Conservation (phyloP, 345 rosid genomes). For the Arabidopsis suecica region DNA sequence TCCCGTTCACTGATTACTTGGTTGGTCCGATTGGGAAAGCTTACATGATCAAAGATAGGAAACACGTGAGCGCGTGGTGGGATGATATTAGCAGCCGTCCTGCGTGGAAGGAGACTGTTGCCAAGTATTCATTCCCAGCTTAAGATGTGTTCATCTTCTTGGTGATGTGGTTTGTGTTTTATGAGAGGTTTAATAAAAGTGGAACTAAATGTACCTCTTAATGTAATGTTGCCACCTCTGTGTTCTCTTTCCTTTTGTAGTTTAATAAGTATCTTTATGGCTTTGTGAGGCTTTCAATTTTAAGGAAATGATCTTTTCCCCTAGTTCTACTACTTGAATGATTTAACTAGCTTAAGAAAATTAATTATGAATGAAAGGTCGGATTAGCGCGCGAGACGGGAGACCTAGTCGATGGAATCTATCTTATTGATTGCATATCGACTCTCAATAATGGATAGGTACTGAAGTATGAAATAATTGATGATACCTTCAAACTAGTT, state of each 20-base stretch:
- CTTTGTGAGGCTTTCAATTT: constrained; percentile 6
- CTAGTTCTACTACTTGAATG: neutral
- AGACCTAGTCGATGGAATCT: too few relatives aligned
- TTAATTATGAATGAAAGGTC: too few relatives aligned
- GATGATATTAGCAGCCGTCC: constrained; percentile 67
- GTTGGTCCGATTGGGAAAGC: constrained; percentile 58
- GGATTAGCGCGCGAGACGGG: too few relatives aligned
- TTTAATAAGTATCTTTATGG: neutral
- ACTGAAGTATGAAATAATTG: too few relatives aligned
- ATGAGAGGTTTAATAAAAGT: constrained; percentile 38
- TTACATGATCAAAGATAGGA: constrained; percentile 61
- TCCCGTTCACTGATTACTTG: constrained; percentile 64
- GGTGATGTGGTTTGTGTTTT: neutral
- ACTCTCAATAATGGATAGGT: too few relatives aligned
- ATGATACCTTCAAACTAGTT: too few relatives aligned
- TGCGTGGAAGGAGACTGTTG: constrained; percentile 60
- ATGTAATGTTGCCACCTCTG: constrained; percentile 30
- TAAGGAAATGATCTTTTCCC: neutral
- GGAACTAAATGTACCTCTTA: neutral
- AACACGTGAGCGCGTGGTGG: constrained; percentile 73
- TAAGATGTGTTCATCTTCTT: constrained; percentile 4
- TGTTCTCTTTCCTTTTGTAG: constrained; percentile 10
- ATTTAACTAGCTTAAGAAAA: neutral
- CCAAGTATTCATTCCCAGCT: constrained; percentile 42
- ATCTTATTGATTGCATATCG: too few relatives aligned